phyloP scores from a whole-genome alignment of 2,329 filamentous ascomycete genomes.

The Zasmidium citrigriseum region DNA sequence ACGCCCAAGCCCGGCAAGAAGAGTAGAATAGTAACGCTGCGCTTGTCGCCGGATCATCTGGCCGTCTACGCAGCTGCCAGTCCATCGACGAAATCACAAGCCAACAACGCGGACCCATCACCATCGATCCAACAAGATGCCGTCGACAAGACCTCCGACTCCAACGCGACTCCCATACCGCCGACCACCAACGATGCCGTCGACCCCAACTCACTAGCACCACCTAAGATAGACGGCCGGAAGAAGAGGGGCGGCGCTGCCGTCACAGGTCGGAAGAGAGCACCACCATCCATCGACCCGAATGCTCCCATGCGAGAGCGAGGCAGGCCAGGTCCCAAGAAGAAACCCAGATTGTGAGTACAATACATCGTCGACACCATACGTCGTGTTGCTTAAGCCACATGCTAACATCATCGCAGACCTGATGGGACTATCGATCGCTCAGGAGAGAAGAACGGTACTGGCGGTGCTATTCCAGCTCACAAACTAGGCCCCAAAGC shows the following conservation, averaged over 20 bases:
- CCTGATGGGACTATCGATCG: conserved; percentile 53
- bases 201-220: conserved; percentile 43
- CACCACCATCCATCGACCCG: conserved; percentile 51
- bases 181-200: conserved; percentile 35
- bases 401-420: conserved; percentile 38
- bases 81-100: conserved; percentile 18
- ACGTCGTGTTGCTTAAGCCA: not conserved
- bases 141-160: conserved; percentile 44
- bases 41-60: conserved; percentile 28
- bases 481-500: conserved; percentile 95
- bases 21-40: conserved; percentile 31
- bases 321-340: conserved; percentile 93
- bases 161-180: conserved; percentile 41
- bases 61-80: conserved; percentile 35
- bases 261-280: conserved; percentile 32
- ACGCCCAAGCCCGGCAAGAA: conserved; percentile 30
- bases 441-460: conserved; percentile 25
- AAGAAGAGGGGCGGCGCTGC: conserved; percentile 67
- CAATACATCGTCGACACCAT: not conserved
- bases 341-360: conserved; percentile 90
- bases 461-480: conserved; percentile 40
- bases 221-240: conserved; percentile 48
- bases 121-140: conserved; percentile 34
- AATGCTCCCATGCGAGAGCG: conserved; percentile 33
- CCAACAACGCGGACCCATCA: conserved; percentile 39